These are phyloP conservation scores for Aureobasidium lini DNA, from an alignment of 2,329 filamentous ascomycete species.

Conservation along the genomic window DNA sequence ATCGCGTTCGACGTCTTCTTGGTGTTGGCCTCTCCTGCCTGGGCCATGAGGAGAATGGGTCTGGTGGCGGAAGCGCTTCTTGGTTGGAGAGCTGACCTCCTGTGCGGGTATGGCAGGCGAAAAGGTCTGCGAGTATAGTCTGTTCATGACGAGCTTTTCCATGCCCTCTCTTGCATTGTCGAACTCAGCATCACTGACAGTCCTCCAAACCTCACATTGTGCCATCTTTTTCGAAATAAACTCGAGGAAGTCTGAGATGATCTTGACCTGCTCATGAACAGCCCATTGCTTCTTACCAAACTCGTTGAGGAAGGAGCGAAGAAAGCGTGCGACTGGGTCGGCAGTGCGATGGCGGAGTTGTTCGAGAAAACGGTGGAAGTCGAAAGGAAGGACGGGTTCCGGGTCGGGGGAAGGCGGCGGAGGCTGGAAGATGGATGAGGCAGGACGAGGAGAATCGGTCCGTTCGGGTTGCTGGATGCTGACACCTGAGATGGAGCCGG, in stretches of 20 bases:
- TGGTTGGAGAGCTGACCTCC: constrained; percentile 55
- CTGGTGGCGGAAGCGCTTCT: constrained; percentile 31
- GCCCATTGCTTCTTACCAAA: constrained; percentile 99
- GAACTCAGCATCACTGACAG: constrained; percentile 92
- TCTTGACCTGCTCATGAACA: constrained; percentile 99
- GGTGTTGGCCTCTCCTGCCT: constrained; percentile 87
- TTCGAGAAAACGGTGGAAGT: constrained; percentile 95
- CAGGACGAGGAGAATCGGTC: constrained; percentile 17
- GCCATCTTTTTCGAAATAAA: constrained; percentile 99
- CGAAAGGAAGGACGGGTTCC: constrained; percentile 82
- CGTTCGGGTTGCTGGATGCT: constrained; percentile 22
- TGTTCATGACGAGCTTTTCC: constrained; percentile 99
- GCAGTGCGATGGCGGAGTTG: constrained; percentile 93
- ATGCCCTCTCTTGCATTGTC: constrained; percentile 97
- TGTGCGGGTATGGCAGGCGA: constrained; percentile 84
- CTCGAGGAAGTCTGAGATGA: constrained; percentile 89
- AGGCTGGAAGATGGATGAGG: constrained; percentile 47
- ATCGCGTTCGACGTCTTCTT: constrained; percentile 94
- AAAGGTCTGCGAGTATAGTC: constrained; percentile 91
- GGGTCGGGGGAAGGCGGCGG: constrained; percentile 47
- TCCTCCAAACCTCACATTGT: constrained; percentile 90
- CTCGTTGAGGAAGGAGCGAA: constrained; percentile 88
- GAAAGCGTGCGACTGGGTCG: constrained; percentile 92
- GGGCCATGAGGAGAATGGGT: constrained; percentile 51
- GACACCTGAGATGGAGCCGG: constrained; percentile 21